Base-by-base conservation (phyloP, 2,329 filamentous ascomycete genomes). In the Claviceps sorghi region DNA sequence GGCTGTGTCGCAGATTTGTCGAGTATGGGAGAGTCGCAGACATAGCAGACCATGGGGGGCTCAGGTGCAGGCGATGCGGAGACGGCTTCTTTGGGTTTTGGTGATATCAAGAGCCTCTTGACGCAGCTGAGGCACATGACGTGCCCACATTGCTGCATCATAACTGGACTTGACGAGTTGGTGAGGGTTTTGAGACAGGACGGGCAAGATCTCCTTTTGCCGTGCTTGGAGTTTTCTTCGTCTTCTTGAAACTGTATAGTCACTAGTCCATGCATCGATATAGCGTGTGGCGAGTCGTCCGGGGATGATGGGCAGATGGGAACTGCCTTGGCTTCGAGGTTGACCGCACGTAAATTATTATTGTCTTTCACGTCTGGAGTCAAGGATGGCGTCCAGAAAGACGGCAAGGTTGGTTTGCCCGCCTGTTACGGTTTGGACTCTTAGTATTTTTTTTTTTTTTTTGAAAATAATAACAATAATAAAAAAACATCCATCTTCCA, bases 331-430 rank as follows among this genome's bases (percentile, higher is more conserved):
- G 70, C 64, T 51, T 80, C 77, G 63, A 80, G 83, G n/a, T 68
- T 68, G 41, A 78, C 69, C 7, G 76, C 68, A 61, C 81, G 72
- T 50, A 82, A 17, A 44, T 29, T 71, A 50, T 75, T 71, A 48
- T 73, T 64, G 51, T 66, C 60, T 47, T 67, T 62, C 36, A 66
- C 65, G 42, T 69, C 67, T 13, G 88, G 88, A 0, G 86, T 94
- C 53, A 91, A 78, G 0, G 85, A 87, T 0, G 89, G 91, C 1
- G 91, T 84, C 93, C 91, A 97, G 69, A 97, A 97, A 0, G 88
- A 94, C 0, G 88, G 87, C 0, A 95, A 70, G 17, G 77, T 76
- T 1, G 80, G 77, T 66, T 84, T 86, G 9, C 77, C 73, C 2
- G 80, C 77, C 62, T 81, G 3, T 79, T 76, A 62, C 80, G 44